Evolutionary conservation across 352 stramenopile genomes (phyloP).

Genomic region (Thalassiosira livingstoniorum): DNA sequence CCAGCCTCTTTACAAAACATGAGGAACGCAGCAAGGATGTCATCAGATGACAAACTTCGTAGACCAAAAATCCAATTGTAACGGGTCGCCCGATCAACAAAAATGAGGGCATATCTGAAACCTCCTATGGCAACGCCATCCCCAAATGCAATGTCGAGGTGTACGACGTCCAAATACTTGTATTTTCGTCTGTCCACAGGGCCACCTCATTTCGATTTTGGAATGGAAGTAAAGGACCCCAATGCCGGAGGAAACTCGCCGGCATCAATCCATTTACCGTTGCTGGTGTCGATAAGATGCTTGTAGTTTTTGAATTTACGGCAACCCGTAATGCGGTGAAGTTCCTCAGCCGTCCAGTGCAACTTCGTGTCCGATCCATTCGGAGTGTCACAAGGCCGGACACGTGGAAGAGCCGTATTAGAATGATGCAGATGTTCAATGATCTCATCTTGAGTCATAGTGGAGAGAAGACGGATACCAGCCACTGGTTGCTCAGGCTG

Average conservation of each 20-base stretch:
- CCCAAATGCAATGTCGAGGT: conserved; percentile 36
- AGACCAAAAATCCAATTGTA: conserved; percentile 24
- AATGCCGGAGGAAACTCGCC: not conserved
- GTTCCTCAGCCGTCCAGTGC: not conserved
- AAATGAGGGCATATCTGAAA: conserved; percentile 25
- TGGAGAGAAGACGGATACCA: no score
- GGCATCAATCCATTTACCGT: not conserved
- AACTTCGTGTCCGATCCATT: not conserved
- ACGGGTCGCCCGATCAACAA: conserved; percentile 21
- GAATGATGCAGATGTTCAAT: no score
- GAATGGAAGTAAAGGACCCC: not conserved
- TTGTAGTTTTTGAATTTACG: not conserved
- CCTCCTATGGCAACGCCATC: conserved; percentile 12
- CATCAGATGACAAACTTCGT: not conserved
- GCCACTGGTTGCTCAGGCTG: no score
- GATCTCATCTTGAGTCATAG: no score
- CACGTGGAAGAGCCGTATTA: no score
- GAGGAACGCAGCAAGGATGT: conserved; percentile 12
- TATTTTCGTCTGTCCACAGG: not conserved
- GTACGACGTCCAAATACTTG: no score
- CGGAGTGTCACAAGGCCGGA: not conserved
- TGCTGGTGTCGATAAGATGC: not conserved
- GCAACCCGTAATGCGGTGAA: not conserved
- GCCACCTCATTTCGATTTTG: not conserved
- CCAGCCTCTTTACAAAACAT: conserved; percentile 19